These are phyloP conservation scores for Lactifluus volemus DNA, from an alignment of 768 basidiomycete genomes.

Conservation along the genomic window DNA sequence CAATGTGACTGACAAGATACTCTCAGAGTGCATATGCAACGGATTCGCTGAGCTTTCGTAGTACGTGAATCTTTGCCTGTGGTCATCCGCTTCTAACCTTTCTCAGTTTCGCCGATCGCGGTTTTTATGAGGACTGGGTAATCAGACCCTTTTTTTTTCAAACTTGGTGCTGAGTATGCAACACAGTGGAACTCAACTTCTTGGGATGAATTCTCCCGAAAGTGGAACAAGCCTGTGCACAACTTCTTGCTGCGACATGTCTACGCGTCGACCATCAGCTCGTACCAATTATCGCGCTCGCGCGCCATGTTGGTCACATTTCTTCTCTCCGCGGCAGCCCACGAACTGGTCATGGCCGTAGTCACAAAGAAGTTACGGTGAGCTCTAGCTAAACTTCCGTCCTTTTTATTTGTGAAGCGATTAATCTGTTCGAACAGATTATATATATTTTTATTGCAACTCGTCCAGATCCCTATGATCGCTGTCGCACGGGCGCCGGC, in stretches of 20 bases:
- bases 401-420: not conserved
- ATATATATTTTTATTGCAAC: conserved; percentile 71
- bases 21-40: conserved; percentile 89
- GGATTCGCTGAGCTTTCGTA: conserved; percentile 88
- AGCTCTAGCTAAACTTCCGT: conserved; percentile 21
- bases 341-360: conserved; percentile 94
- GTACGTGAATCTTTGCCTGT: conserved; percentile 35
- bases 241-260: conserved; percentile 92
- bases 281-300: conserved; percentile 63
- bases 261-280: conserved; percentile 79
- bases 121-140: conserved; percentile 97
- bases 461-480: conserved; percentile 90
- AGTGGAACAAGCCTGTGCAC: conserved; percentile 98
- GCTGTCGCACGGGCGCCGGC: conserved; percentile 64
- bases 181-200: conserved; percentile 93
- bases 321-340: conserved; percentile 77
- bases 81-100: not conserved
- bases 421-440: conserved; percentile 38
- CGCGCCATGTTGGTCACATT: conserved; percentile 93
- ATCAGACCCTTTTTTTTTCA: conserved; percentile 12
- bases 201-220: conserved; percentile 95
- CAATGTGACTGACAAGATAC: conserved; percentile 7
- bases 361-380: conserved; percentile 89
- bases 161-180: not conserved
- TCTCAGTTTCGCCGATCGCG: conserved; percentile 85